Evolutionary conservation across 2,329 filamentous ascomycete genomes (phyloP), one percentile per base, ranked within the genome.

Genomic region (Penicillium sp.): DNA sequence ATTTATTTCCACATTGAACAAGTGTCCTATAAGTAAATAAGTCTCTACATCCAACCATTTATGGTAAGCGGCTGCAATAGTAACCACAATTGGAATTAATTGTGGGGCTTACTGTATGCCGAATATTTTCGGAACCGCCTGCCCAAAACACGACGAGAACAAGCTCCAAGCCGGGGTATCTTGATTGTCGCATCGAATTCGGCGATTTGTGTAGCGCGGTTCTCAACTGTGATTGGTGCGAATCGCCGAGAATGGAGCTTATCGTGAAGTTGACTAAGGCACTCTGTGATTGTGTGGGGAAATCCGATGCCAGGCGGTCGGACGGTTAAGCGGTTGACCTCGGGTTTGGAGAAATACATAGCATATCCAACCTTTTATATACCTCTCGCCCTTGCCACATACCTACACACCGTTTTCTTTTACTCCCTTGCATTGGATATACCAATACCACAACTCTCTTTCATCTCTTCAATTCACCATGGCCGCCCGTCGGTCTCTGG

Each of bases 401-500:
- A 27, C 21, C 24, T 11, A 14, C 27, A 29, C 11, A 24, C 5
- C 27, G 46, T 48, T 16, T 14, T 48, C 44, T 52, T 46, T 55
- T 31, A 47, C 46, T 49, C 48, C 9, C 26, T 19, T 29, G 13
- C 16, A 19, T 33, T 54, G 16, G 29, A 52, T 2, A 52, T 43
- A 44, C 16, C 19, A 26, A 13, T 27, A 24, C n/a, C 29, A 29
- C 39, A 26, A 27, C n/a, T 19, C 22, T 16, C 27, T 27, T 53
- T 47, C 19, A 43, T 22, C 27, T 52, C 45, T 44, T 21, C 24
- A 41, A 51, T 47, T 35, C 64, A 72, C 52, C 48, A 75, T 75
- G 73, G 72, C 73, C 63, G 70, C 73, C 64, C 66, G 71, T 63
- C 73, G 71, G 65, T 74, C 72, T 47, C 56, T 75, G 59, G 62